phyloP scores from a whole-genome alignment of 225 moss, liverwort and hornwort species.

The Polytrichum commune region DNA sequence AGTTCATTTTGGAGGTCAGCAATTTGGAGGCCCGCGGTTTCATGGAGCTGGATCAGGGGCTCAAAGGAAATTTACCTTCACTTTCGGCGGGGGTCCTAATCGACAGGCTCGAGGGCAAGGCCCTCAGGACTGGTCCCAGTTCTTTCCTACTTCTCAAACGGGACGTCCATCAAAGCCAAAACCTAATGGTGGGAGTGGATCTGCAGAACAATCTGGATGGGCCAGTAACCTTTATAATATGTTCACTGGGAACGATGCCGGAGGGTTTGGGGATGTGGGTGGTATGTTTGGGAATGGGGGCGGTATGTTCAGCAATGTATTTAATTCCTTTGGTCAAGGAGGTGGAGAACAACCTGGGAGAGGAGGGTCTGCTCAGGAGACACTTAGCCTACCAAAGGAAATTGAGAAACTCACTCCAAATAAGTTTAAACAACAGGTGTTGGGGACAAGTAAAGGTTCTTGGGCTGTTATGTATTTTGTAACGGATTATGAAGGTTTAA shows the following conservation, averaged over 20 bases:
- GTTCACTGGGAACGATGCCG: conserved; percentile 40
- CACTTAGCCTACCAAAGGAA: conserved; percentile 21
- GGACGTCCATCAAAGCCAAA: conserved; percentile 27
- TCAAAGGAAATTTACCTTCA: conserved; percentile 47
- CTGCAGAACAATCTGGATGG: conserved; percentile 41
- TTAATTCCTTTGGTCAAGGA: conserved; percentile 34
- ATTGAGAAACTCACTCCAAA: conserved; percentile 29
- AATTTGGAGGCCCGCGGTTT: conserved; percentile 32
- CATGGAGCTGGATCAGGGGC: conserved; percentile 44
- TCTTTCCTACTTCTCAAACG: conserved; percentile 35
- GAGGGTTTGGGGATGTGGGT: conserved; percentile 28
- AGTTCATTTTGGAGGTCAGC: conserved; percentile 30
- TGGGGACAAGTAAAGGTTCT: conserved; percentile 29
- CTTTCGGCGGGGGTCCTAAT: conserved; percentile 48
- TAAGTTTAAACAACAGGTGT: conserved; percentile 42
- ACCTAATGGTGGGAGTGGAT: conserved; percentile 14
- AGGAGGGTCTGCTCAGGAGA: conserved; percentile 12
- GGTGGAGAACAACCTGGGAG: conserved; percentile 19
- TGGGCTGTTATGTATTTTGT: conserved; percentile 48
- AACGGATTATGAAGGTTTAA: conserved; percentile 29
- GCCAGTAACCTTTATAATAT: conserved; percentile 51
- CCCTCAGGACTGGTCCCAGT: conserved; percentile 44
- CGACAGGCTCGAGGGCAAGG: conserved; percentile 34
- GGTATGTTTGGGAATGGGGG: conserved; percentile 29
- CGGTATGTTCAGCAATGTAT: conserved; percentile 46